Conservation (phyloP, 164 flowering plant genomes). For the Taxillus chinensis region DNA sequence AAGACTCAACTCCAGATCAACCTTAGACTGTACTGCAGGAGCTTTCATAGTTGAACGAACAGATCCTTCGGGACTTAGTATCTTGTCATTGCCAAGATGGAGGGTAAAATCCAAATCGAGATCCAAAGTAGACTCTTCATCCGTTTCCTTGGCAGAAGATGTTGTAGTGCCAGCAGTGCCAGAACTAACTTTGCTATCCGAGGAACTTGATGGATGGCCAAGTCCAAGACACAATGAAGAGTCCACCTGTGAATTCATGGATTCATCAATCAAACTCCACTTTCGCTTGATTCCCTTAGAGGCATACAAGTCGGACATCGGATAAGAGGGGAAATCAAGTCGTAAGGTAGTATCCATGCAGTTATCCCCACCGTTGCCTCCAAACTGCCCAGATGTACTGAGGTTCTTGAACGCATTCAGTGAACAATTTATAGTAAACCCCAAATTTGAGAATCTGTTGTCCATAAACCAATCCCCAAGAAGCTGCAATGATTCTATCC, state of each 20-base stretch:
- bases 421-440: conserved; percentile 30
- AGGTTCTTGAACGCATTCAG: conserved; percentile 48
- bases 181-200: conserved; percentile 87
- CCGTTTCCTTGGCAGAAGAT: conserved; percentile 81
- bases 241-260: conserved; percentile 29
- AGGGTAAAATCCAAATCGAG: conserved; percentile 65
- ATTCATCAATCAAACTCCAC: conserved; percentile 43
- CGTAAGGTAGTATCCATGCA: conserved; percentile 49
- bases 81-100: conserved; percentile 65
- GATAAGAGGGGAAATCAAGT: conserved; percentile 43
- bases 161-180: conserved; percentile 68
- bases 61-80: conserved; percentile 25
- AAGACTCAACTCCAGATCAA: conserved; percentile 69
- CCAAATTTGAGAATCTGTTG: conserved; percentile 32
- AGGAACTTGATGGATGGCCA: conserved; percentile 70
- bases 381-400: conserved; percentile 26
- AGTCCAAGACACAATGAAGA: conserved; percentile 55
- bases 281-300: conserved; percentile 67
- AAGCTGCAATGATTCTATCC: conserved; percentile 11
- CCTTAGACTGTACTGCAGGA: conserved; percentile 24
- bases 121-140: conserved; percentile 81
- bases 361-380: conserved; percentile 25
- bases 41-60: conserved; percentile 17
- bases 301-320: conserved; percentile 17
- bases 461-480: conserved; percentile 34